A percentile compares a stretch with the other conserved stretches of the same genome.
phyloP scores from a whole-genome alignment of 495 filamentous ascomycete species.

The Pseudomonodictys pantanalensis region DNA sequence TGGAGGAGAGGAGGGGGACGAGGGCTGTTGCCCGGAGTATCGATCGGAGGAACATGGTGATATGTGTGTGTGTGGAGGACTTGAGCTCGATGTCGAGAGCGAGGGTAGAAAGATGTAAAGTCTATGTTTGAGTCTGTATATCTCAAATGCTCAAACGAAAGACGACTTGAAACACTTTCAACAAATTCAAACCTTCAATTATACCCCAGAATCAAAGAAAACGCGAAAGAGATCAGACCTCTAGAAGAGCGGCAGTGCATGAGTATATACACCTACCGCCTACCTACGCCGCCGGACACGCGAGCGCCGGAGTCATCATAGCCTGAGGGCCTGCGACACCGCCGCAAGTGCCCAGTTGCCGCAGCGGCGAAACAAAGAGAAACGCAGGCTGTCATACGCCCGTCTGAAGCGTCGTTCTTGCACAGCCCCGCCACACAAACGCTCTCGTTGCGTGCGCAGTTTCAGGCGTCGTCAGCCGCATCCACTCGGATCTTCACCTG shows the following conservation, averaged over 20 bases:
- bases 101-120: neutral
- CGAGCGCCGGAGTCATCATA: no score
- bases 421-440: neutral
- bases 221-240: neutral
- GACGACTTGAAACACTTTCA: neutral
- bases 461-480: conserved; percentile 23
- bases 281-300: no score
- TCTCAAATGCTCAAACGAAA: neutral
- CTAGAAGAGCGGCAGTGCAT: no score
- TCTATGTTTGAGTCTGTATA: neutral
- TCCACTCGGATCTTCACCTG: no score
- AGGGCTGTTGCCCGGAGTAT: conserved; percentile 12
- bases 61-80: neutral
- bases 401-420: neutral
- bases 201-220: neutral
- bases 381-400: no score
- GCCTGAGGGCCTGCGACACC: no score
- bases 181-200: neutral
- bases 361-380: no score
- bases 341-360: no score
- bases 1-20: conserved; percentile 24
- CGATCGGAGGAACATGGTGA: conserved; percentile 11
- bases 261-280: no score
- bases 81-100: neutral
- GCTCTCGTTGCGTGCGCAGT: neutral